These are phyloP conservation scores for Vaccinium myrtillus DNA, from an alignment of 148 eudicot genomes.

Conservation along the genomic window DNA sequence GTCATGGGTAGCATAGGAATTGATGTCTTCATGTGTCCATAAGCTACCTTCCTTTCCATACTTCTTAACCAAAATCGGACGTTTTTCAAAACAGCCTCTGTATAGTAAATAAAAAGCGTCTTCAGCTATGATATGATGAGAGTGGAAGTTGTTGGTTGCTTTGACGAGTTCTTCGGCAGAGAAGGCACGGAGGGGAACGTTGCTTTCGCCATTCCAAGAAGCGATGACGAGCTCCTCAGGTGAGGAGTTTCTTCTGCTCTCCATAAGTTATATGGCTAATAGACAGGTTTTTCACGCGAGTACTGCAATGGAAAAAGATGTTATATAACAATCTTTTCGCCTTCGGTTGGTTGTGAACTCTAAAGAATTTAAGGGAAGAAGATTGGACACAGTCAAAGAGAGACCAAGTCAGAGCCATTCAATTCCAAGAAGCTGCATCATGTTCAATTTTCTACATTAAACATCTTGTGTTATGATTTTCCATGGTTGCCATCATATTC, in stretches of 20 bases:
- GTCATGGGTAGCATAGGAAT: neutral
- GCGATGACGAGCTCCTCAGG: neutral
- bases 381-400: neutral
- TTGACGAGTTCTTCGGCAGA: neutral
- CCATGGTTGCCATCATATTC: neutral
- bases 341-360: neutral
- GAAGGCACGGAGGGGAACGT: neutral
- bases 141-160: neutral
- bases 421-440: neutral
- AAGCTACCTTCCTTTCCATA: neutral
- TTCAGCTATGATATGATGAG: neutral
- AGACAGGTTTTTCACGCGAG: neutral
- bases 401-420: neutral
- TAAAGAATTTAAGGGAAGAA: neutral
- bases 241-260: neutral
- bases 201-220: neutral
- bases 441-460: neutral
- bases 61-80: constrained; percentile 2
- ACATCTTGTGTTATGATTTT: neutral
- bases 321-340: neutral
- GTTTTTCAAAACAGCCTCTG: constrained; percentile 11
- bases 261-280: neutral
- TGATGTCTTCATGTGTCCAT: neutral
- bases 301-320: neutral
- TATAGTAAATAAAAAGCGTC: neutral